Percentiles rank a stretch among this genome's conserved stretches.
These are phyloP conservation scores for Zychaea mexicana DNA, from an alignment of 371 early-diverging fungal genomes.

Conservation along the genomic window DNA sequence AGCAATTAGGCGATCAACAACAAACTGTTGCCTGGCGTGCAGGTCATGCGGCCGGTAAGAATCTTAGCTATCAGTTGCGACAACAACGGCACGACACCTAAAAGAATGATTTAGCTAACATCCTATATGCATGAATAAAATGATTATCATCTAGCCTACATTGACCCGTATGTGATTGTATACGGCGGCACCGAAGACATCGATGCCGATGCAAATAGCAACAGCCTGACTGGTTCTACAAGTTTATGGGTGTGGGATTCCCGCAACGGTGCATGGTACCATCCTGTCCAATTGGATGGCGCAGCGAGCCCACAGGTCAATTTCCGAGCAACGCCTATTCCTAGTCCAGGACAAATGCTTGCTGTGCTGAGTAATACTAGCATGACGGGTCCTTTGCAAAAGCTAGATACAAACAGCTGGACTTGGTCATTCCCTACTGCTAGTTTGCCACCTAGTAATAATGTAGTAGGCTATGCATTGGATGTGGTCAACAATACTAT, in stretches of 20 bases:
- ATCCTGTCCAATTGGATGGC: constrained; percentile 7
- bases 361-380: constrained; percentile 20
- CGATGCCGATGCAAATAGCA: constrained; percentile 5
- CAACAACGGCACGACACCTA: no score
- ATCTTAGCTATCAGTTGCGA: no score
- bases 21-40: constrained; percentile 25
- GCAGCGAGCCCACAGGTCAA: constrained; percentile 14
- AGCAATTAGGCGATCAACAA: constrained; percentile 12
- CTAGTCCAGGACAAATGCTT: constrained; percentile 23
- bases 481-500: constrained; percentile 21
- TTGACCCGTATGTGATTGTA: constrained; percentile 41
- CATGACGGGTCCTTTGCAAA: constrained; percentile 16
- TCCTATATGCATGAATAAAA: neutral
- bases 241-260: constrained; percentile 25
- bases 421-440: constrained; percentile 23
- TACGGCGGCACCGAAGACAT: constrained; percentile 39
- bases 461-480: constrained; percentile 14
- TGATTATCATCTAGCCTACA: constrained; percentile 9
- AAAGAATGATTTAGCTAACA: no score
- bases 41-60: constrained; percentile 28
- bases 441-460: constrained; percentile 9
- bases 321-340: constrained; percentile 15
- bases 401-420: constrained; percentile 23
- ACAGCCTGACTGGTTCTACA: constrained; percentile 14
- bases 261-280: constrained; percentile 24